phyloP scores from a whole-genome alignment of 345 rosid species.

The Dipteronia dyeriana region DNA sequence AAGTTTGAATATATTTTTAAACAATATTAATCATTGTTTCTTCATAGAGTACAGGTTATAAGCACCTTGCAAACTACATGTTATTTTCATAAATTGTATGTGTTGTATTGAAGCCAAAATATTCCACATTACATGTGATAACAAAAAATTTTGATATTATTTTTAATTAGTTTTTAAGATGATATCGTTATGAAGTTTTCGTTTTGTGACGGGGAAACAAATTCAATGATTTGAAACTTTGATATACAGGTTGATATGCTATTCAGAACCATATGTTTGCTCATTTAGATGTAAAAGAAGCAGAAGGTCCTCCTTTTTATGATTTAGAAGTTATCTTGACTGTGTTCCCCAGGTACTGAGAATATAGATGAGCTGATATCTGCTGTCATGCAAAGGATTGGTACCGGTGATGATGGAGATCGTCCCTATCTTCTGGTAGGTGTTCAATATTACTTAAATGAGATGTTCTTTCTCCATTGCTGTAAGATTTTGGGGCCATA shows the following conservation, averaged over 20 bases:
- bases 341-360: constrained; percentile 46
- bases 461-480: constrained; percentile 2
- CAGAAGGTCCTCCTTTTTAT: not conserved
- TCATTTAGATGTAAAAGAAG: not conserved
- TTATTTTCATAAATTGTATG: not conserved
- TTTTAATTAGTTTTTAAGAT: not conserved
- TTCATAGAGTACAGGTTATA: not conserved
- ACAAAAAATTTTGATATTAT: too few species aligned
- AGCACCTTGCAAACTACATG: not conserved
- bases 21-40: not conserved
- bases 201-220: not conserved
- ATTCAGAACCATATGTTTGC: not conserved
- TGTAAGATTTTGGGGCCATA: not conserved
- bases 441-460: constrained; percentile 6
- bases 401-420: constrained; percentile 38
- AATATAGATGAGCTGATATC: constrained; percentile 72
- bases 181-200: not conserved
- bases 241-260: not conserved
- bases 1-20: not conserved
- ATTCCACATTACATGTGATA: not conserved
- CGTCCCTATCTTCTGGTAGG: constrained; percentile 77
- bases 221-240: not conserved
- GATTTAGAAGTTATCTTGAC: not conserved
- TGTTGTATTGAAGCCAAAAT: not conserved
- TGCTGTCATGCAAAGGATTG: constrained; percentile 70